Evolutionary conservation across 1,139 yeast species (phyloP).

Genomic region (Yamadazyma siamensis): DNA sequence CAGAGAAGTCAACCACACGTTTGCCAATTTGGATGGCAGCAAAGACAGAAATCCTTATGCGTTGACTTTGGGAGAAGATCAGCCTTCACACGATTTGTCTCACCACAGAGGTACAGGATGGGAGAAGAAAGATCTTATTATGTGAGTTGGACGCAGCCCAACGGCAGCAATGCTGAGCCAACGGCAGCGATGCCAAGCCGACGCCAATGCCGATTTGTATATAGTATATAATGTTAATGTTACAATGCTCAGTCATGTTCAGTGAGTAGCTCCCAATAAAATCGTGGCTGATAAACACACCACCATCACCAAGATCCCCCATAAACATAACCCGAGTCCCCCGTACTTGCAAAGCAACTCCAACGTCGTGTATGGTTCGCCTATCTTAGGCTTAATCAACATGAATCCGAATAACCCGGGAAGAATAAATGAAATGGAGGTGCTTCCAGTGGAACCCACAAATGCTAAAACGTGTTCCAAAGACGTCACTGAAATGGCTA

Average conservation of each 20-base stretch:
- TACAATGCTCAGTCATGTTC: too few relatives aligned
- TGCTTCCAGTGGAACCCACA: constrained; percentile 94
- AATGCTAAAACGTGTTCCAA: constrained; percentile 84
- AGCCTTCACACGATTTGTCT: constrained; percentile 54
- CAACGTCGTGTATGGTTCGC: constrained; percentile 31
- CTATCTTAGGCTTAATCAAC: constrained; percentile 48
- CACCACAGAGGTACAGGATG: constrained; percentile 54
- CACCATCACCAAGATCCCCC: constrained; percentile 79
- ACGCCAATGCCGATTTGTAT: too few relatives aligned
- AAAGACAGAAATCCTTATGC: constrained; percentile 70
- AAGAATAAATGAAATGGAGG: constrained; percentile 85
- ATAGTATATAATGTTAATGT: too few relatives aligned
- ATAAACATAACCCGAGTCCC: constrained; percentile 58
- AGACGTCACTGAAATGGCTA: constrained; percentile 77
- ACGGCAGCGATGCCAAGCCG: too few relatives aligned
- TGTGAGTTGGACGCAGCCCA: too few relatives aligned
- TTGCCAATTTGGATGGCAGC: constrained; percentile 58
- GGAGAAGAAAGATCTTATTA: constrained; percentile 54
- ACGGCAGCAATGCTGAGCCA: too few relatives aligned
- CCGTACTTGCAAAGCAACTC: constrained; percentile 49
- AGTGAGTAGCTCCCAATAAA: constrained; percentile 55
- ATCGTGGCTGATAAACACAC: constrained; percentile 77
- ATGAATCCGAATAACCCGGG: constrained; percentile 89
- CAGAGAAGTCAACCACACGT: constrained; percentile 73
- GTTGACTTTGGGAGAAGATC: constrained; percentile 44